phyloP scores from a whole-genome alignment of 2,329 filamentous ascomycete species.

The Aureobasidium pullulans region DNA sequence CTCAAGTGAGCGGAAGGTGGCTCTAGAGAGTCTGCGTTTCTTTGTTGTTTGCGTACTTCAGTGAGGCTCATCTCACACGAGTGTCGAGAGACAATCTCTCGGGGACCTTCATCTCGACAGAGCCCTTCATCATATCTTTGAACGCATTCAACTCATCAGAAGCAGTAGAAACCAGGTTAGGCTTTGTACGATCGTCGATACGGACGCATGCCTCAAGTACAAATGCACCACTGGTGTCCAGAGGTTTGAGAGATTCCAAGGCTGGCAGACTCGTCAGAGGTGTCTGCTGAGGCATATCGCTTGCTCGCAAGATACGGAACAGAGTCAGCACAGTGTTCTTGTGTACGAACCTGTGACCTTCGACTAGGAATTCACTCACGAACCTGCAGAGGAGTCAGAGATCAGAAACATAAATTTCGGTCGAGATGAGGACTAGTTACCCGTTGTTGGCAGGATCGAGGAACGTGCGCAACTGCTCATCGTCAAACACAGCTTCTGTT shows the following conservation, averaged over 20 bases:
- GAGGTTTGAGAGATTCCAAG: slow-evolving; percentile 38
- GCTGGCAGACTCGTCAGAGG: slow-evolving; percentile 34
- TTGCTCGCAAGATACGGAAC: slow-evolving; percentile 44
- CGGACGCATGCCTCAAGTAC: slow-evolving; percentile 52
- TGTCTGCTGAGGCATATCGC: slow-evolving; percentile 23
- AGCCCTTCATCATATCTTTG: slow-evolving; percentile 49
- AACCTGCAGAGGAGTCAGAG: slow-evolving; percentile 37
- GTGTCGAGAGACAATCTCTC: slow-evolving; percentile 55
- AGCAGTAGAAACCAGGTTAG: slow-evolving; percentile 46
- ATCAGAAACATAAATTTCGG: not conserved
- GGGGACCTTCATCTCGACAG: slow-evolving; percentile 49
- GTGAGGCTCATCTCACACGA: slow-evolving; percentile 43
- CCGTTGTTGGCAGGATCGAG: slow-evolving; percentile 7
- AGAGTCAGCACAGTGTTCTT: slow-evolving; percentile 51
- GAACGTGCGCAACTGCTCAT: not conserved
- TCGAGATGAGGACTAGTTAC: not conserved
- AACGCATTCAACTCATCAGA: slow-evolving; percentile 49
- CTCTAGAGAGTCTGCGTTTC: no score
- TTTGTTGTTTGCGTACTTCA: not conserved
- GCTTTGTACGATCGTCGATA: slow-evolving; percentile 48
- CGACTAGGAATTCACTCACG: slow-evolving; percentile 49
- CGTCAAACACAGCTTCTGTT: slow-evolving; percentile 2
- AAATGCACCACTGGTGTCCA: slow-evolving; percentile 52
- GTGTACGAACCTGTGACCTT: slow-evolving; percentile 51
- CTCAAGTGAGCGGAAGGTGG: no score